Base-by-base conservation (phyloP, 2,329 filamentous ascomycete genomes). In the Diaporthe sp. region DNA sequence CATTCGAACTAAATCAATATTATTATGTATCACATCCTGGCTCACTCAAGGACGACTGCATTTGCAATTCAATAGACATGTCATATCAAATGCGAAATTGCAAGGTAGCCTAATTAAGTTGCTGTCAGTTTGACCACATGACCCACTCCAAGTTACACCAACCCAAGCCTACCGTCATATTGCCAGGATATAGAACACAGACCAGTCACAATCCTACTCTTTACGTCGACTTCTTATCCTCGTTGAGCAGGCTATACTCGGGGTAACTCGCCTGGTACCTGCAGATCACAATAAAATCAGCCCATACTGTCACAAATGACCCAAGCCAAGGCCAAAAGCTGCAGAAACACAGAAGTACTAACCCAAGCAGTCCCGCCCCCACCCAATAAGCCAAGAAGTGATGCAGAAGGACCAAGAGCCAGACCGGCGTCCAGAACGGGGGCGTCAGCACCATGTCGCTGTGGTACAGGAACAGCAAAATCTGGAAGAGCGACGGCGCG, bases 331-430 rank as follows among this genome's bases (percentile, higher is more conserved):
- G 17, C 39, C 9, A 32, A 22, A 42, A 30, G 2, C 19, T 6
- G 2, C 12, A 22, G 22, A 7, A 15, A 9, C 0, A 63, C 5
- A 8, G 0, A 5, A 22, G 19, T 30, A 73, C 73, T 73, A 42
- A 75, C 73, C 71, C 73, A 22, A 75, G 71, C 4, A 75, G 39
- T 17, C 71, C 58, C 0, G 65, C 71, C n/a, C 65, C 73, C 17
- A 75, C 50, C 65, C 73, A 75, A 15, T 68, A 75, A 15, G 56
- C 73, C 25, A 75, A 55, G 25, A 75, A 35, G 65, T 73, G 73
- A 37, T 75, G 73, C 55, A 75, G 30, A 4, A 19, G 17, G 3
- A 65, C 37, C 58, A 75, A 30, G 30, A 75, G 27, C 74, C 71
- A 73, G 13, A 73, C 17, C 1, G 74, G 74, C 71, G 32, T 25